Conservation (phyloP, 2,329 filamentous ascomycete genomes). For the Fusarium sp. region DNA sequence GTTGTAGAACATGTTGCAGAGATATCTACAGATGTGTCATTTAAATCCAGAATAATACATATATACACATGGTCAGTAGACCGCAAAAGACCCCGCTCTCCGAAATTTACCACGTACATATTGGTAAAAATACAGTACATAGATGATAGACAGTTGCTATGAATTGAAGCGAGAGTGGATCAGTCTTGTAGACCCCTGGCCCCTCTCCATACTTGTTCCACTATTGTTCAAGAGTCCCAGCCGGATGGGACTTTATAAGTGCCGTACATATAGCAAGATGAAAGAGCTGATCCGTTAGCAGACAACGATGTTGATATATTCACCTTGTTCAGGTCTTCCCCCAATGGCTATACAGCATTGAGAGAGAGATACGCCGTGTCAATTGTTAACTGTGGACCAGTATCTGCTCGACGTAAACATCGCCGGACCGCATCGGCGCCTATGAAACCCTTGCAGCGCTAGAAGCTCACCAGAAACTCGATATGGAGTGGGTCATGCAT, state of each 20-base stretch:
- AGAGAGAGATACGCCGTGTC: no score
- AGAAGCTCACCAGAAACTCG: slow-evolving; percentile 19
- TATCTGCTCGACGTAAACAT: slow-evolving; percentile 8
- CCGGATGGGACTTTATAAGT: slow-evolving; percentile 1
- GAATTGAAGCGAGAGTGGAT: neutral
- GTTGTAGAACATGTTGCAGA: slow-evolving; percentile 6
- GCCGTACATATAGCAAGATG: neutral
- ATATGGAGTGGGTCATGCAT: neutral
- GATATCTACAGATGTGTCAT: neutral
- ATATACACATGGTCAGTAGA: neutral
- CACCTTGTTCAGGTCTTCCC: no score
- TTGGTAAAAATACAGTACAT: neutral
- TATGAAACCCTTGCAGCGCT: slow-evolving; percentile 20
- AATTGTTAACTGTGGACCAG: slow-evolving; percentile 2
- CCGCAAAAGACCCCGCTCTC: neutral
- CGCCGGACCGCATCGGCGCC: neutral
- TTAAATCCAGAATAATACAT: no score
- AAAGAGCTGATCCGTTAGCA: neutral
- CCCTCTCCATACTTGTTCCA: neutral
- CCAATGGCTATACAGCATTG: neutral
- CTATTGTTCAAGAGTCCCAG: slow-evolving; percentile 1
- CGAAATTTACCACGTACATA: neutral
- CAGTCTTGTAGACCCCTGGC: neutral
- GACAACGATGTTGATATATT: neutral
- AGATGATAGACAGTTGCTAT: no score